Base-by-base conservation (phyloP, 345 rosid genomes). In the Capsella bursapastoris region DNA sequence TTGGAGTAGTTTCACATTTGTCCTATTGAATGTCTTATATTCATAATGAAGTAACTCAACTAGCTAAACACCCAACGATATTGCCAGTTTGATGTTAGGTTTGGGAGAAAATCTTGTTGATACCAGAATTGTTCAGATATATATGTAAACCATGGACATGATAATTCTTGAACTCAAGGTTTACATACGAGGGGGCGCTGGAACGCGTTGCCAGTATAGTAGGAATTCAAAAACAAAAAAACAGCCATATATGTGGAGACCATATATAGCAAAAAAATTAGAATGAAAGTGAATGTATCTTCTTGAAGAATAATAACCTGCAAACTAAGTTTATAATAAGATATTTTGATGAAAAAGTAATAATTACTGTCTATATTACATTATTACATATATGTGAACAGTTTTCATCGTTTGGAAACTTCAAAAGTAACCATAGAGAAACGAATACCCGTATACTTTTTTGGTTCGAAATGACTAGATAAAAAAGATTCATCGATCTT, bases 291-390 rank as follows among this genome's bases (percentile, higher is more conserved):
- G 32, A 16, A 57, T 16, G 53, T 70, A 70, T 64, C 71, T 70
- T 77, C 71, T 47, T 70, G 62, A 64, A 64, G 71, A 64, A 67
- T 69, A 63, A 66, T 62, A 70, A 64, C 60, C 66, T 48, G 31
- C 16, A 70, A 29, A 70, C 13, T 11, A 43, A 29, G 31, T 60
- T 12, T 68, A 34, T 34, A 34, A 16, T 60, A 57, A 58, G 55
- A 66, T 66, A 11, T 44, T 47, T 75, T 61, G 25, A 22, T 52
- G 1, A 14, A 43, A 68, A 60, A 13, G 57, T 61, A 61, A 61
- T 34, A 25, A 68, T 68, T 61, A 68, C 79, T 41, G 25, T 51
- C 49, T 34, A 7, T 31, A 45, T 59, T 22, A 40, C 68, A 51
- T 41, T 47, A 65, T 57, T 37, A 48, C 11, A 74, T 18, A 66